A percentile compares a stretch with the other conserved stretches of the same genome.
Conservation (phyloP, 345 rosid genomes). For the thale cress (Arabidopsis thaliana) region TAIR10.1 NC_003071.7:14495501-14496000, state of each 20-base stretch:
- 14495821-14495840: no score
- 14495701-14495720: not conserved
- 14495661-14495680: not conserved
- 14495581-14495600: slow-evolving; percentile 63
- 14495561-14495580: slow-evolving; percentile 62
- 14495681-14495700: not conserved
- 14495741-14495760: slow-evolving; percentile 11
- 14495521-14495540: slow-evolving; percentile 73
- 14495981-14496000: no score
- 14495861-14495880: no score
- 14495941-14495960: no score
- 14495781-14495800: not conserved
- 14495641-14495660: slow-evolving; percentile 10
- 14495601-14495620: slow-evolving; percentile 63
- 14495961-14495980: no score
- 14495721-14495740: slow-evolving; percentile 3
- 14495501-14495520: slow-evolving; percentile 71
- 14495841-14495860: no score
- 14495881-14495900: no score
- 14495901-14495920: no score
- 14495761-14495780: not conserved
- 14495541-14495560: slow-evolving; percentile 67
- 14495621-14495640: slow-evolving; percentile 51
- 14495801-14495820: no score
- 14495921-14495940: no score